Base-by-base conservation (phyloP, 1,284 basidiomycete genomes). In the Irpex sp. region DNA sequence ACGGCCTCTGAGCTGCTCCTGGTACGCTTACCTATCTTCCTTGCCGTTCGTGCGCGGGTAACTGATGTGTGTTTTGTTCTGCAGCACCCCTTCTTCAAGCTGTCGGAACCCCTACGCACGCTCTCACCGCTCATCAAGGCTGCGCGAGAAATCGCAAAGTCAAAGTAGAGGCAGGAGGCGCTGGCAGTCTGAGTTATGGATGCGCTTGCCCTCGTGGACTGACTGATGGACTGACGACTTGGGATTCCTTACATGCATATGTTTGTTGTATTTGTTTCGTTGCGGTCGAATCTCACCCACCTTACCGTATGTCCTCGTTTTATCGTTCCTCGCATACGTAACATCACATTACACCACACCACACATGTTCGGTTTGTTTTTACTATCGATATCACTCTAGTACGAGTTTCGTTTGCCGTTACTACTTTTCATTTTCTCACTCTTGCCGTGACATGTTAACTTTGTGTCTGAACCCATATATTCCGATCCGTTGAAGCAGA, bases 51-150 rank as follows among this genome's bases (percentile, higher is more conserved):
- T 21, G 21, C 3, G 18, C 49, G 14, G 12, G 53, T 18, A 39
- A 39, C 36, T 60, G 33, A 56, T 49, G 63, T 36, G 33, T 62
- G 37, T 62, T 56, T 21, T 23, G n/a, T 10, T 21, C 19, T 62
- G 4, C 68, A 92, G 85, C 93, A 96, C 74, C 84, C 90, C 5
- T 98, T 96, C 82, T 95, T 97, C 80, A 89, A 87, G 72, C 77
- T 88, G 56, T 87, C 88, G 23, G 94, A 96, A 74, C 93, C 93
- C 18, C 80, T 98, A 58, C 82, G 90, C 59, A 95, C 94, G 37
- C 78, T 98, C 61, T 82, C 91, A 8, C 94, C 94, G 7, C 81
- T 98, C 63, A 98, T 98, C 82, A 96, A 95, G 74, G 94, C 94
- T 5, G 95, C 94, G 6, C 80, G 93, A 65, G 93, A 96, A 64